Evolutionary conservation across 2,329 filamentous ascomycete species (phyloP).

Genomic region (Emergomyces orientalis): DNA sequence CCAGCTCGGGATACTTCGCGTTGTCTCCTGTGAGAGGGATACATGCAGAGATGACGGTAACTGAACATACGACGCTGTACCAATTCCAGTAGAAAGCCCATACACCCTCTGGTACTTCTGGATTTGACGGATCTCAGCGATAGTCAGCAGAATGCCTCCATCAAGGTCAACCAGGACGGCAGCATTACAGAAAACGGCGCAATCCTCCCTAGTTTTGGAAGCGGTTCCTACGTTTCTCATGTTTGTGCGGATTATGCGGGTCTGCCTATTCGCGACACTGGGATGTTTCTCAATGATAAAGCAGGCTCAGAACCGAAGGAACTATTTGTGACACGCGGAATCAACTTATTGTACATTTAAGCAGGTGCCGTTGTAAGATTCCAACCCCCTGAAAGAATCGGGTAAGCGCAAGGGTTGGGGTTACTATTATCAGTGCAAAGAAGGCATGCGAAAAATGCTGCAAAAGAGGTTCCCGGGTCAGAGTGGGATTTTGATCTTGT

Average conservation of each 20-base stretch:
- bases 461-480: too few relatives aligned
- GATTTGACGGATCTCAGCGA: slow-evolving; percentile 57
- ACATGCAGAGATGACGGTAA: slow-evolving; percentile 56
- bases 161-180: slow-evolving; percentile 50
- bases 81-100: too few relatives aligned
- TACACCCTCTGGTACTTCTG: slow-evolving; percentile 53
- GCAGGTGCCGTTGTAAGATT: too few relatives aligned
- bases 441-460: slow-evolving; percentile 62
- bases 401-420: too few relatives aligned
- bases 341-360: slow-evolving; percentile 46
- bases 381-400: too few relatives aligned
- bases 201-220: slow-evolving; percentile 57
- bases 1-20: slow-evolving; percentile 56
- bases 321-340: background rate
- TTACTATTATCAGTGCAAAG: too few relatives aligned
- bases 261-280: slow-evolving; percentile 48
- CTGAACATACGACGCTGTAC: slow-evolving; percentile 57
- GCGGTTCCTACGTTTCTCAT: slow-evolving; percentile 50
- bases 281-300: too few relatives aligned
- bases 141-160: slow-evolving; percentile 47
- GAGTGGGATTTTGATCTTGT: slow-evolving; percentile 53
- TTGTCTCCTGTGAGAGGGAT: slow-evolving; percentile 51
- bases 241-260: slow-evolving; percentile 60
- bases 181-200: slow-evolving; percentile 53
- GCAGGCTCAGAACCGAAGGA: background rate